phyloP scores from a whole-genome alignment of 2,329 filamentous ascomycete species.

The Aspergillus terreus region DNA sequence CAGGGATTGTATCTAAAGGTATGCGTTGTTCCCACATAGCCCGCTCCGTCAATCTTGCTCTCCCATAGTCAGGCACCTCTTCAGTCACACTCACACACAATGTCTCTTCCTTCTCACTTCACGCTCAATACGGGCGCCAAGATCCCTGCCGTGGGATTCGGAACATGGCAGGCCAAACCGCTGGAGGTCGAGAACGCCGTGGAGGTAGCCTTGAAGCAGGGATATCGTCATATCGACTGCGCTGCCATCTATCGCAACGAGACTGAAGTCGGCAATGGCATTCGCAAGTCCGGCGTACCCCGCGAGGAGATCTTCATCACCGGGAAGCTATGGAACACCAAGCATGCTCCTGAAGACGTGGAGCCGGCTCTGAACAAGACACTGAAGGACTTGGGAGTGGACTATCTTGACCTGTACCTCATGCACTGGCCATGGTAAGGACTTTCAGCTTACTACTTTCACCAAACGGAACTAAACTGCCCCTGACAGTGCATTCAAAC shows the following conservation, averaged over 20 bases:
- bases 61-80: neutral
- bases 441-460: neutral
- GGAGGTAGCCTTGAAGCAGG: constrained; percentile 61
- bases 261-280: constrained; percentile 62
- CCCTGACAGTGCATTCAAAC: constrained; percentile 15
- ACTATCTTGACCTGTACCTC: constrained; percentile 68
- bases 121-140: constrained; percentile 20
- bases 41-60: too few relatives aligned
- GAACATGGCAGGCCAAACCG: constrained; percentile 73
- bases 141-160: constrained; percentile 63
- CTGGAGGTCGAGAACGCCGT: constrained; percentile 69
- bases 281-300: constrained; percentile 62
- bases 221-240: constrained; percentile 51
- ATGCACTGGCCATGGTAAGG: constrained; percentile 53
- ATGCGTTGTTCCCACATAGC: too few relatives aligned
- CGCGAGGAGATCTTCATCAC: constrained; percentile 67
- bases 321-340: constrained; percentile 78
- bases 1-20: too few relatives aligned
- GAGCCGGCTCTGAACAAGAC: constrained; percentile 59
- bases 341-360: constrained; percentile 62
- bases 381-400: constrained; percentile 57
- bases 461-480: neutral
- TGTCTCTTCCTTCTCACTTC: constrained; percentile 20
- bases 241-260: constrained; percentile 75
- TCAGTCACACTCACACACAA: neutral